Evolutionary conservation across 2,329 filamentous ascomycete genomes (phyloP).

Genomic region (Nectriaceae sp.): DNA sequence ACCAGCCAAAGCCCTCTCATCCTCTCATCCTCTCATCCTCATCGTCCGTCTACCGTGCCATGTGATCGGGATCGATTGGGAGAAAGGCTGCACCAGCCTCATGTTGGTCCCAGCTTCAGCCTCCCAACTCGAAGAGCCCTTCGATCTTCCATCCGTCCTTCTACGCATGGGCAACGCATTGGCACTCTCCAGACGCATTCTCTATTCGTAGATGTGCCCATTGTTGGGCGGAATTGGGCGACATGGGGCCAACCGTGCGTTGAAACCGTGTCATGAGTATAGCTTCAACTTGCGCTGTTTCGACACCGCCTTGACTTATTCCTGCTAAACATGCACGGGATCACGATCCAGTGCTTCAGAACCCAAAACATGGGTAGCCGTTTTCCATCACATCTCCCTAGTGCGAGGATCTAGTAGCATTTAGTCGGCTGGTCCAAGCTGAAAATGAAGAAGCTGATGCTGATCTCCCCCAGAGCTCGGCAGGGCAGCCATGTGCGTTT

Average conservation of each 20-base stretch:
- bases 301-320: not conserved
- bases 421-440: conserved; percentile 3
- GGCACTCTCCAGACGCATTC: no score
- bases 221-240: conserved; percentile 18
- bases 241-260: conserved; percentile 7
- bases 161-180: no score
- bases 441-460: not conserved
- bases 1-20: conserved; percentile 14
- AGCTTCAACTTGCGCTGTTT: not conserved
- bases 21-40: not conserved
- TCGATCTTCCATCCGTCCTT: not conserved
- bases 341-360: no score
- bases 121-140: not conserved
- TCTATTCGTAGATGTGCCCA: conserved; percentile 16
- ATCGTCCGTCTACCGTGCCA: not conserved
- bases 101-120: not conserved
- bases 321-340: not conserved
- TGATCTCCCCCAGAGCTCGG: not conserved
- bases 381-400: not conserved
- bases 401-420: not conserved
- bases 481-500: conserved; percentile 19
- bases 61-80: not conserved
- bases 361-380: not conserved
- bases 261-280: not conserved
- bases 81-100: not conserved